phyloP scores from a whole-genome alignment of 1,139 yeast species.

The Taphrina betulina region DNA sequence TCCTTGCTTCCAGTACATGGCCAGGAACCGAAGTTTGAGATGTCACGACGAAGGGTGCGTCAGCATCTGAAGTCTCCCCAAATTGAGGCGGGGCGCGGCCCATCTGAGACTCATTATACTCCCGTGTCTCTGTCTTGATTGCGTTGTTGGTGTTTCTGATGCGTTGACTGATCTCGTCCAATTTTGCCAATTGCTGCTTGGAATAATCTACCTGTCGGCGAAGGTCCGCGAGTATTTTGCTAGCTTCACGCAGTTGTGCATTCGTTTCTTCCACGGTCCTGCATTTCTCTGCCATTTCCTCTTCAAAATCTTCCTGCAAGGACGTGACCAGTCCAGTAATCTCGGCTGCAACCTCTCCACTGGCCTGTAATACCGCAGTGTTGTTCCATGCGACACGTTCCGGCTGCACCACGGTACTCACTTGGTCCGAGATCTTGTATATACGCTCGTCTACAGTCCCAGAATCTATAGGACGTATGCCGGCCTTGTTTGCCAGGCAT shows the following conservation, averaged over 20 bases:
- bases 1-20: conserved; percentile 67
- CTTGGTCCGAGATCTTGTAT: not conserved
- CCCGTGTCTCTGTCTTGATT: conserved; percentile 3
- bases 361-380: conserved; percentile 13
- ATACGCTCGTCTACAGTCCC: conserved; percentile 50
- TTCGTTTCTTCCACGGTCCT: conserved; percentile 51
- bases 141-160: conserved; percentile 50
- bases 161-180: conserved; percentile 58
- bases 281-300: conserved; percentile 52
- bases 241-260: conserved; percentile 52
- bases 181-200: conserved; percentile 51
- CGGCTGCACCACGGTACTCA: not conserved
- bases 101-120: conserved; percentile 13
- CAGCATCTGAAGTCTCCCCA: conserved; percentile 24
- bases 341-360: conserved; percentile 42
- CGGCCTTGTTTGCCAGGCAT: conserved; percentile 73
- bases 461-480: conserved; percentile 80
- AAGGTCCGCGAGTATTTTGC: conserved; percentile 50
- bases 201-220: conserved; percentile 51
- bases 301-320: conserved; percentile 50
- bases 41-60: conserved; percentile 27
- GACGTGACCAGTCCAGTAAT: conserved; percentile 45
- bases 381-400: conserved; percentile 1
- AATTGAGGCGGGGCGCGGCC: conserved; percentile 41
- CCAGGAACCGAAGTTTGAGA: conserved; percentile 39